Percentiles rank a stretch among this genome's conserved stretches.
These are phyloP conservation scores for Pythium periplocum DNA, from an alignment of 352 stramenopile genomes.

Conservation along the genomic window DNA sequence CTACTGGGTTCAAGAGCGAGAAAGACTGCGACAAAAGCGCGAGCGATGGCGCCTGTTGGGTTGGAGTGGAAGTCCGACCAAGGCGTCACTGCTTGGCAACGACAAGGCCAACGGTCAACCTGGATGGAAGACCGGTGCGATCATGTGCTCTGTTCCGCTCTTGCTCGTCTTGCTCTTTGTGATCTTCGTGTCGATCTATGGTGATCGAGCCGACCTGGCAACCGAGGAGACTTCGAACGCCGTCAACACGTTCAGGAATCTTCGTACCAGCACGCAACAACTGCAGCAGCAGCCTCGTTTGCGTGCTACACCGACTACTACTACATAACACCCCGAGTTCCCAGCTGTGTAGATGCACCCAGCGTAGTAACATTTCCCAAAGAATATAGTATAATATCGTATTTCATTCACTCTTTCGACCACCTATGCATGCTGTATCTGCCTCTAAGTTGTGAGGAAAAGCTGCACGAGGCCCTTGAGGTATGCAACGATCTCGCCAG, in stretches of 20 bases:
- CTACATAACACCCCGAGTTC: too few species aligned
- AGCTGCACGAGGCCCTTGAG: conserved; percentile 94
- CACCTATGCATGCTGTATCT: neutral
- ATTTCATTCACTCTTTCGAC: too few species aligned
- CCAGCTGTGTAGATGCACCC: too few species aligned
- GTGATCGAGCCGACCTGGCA: conserved; percentile 11
- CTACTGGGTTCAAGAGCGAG: conserved; percentile 75
- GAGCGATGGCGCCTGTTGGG: conserved; percentile 6
- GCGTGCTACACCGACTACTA: too few species aligned
- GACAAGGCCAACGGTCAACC: conserved; percentile 8
- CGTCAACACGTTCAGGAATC: conserved; percentile 18
- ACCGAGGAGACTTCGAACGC: conserved; percentile 12
- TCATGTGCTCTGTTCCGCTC: conserved; percentile 74
- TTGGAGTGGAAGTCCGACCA: conserved; percentile 13
- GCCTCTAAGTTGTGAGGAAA: conserved; percentile 91
- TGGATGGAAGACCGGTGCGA: conserved; percentile 35
- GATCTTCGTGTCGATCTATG: conserved; percentile 46
- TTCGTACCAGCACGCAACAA: neutral
- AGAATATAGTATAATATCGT: too few species aligned
- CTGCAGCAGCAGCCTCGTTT: too few species aligned
- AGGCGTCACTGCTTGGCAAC: conserved; percentile 10
- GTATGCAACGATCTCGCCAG: conserved; percentile 97
- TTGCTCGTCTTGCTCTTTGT: conserved; percentile 52
- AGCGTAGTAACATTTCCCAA: too few species aligned
- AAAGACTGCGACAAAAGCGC: conserved; percentile 32